Conservation (phyloP, 1,139 yeast species). For the Meyerozyma guilliermondii region DNA sequence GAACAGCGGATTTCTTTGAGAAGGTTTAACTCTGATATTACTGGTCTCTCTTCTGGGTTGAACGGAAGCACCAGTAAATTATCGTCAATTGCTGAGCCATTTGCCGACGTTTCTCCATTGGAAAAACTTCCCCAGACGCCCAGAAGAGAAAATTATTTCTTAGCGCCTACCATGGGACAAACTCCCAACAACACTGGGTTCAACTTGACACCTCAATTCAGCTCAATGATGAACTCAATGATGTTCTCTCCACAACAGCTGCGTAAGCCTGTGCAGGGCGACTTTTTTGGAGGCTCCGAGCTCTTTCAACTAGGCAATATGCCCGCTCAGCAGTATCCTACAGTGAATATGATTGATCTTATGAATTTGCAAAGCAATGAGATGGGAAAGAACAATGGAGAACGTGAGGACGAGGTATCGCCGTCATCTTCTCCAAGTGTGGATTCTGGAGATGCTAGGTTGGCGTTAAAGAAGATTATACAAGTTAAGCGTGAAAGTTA, state of each 20-base stretch:
- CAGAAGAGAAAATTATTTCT: constrained; percentile 26
- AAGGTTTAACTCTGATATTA: constrained; percentile 22
- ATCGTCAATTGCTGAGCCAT: constrained; percentile 1
- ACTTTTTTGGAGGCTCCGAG: constrained; percentile 28
- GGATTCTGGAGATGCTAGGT: constrained; percentile 38
- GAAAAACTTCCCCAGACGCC: constrained; percentile 32
- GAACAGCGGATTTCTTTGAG: constrained; percentile 3
- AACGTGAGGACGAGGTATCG: neutral
- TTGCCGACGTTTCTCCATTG: constrained; percentile 5
- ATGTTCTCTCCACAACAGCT: constrained; percentile 31
- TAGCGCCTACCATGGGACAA: constrained; percentile 26
- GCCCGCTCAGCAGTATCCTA: constrained; percentile 5
- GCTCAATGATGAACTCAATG: constrained; percentile 38
- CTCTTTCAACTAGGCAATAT: constrained; percentile 11
- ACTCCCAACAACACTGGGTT: constrained; percentile 27
- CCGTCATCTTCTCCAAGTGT: constrained; percentile 1
- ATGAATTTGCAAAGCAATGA: constrained; percentile 11
- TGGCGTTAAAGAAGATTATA: constrained; percentile 37
- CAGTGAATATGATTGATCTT: constrained; percentile 18
- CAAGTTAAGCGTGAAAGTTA: constrained; percentile 25
- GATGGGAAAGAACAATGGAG: neutral
- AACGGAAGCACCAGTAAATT: neutral
- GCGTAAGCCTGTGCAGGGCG: constrained; percentile 12
- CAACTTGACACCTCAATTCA: constrained; percentile 42
- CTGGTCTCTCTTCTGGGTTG: neutral